These are phyloP conservation scores for Penicillium waksmanii DNA, from an alignment of 495 filamentous ascomycete genomes.

Conservation along the genomic window DNA sequence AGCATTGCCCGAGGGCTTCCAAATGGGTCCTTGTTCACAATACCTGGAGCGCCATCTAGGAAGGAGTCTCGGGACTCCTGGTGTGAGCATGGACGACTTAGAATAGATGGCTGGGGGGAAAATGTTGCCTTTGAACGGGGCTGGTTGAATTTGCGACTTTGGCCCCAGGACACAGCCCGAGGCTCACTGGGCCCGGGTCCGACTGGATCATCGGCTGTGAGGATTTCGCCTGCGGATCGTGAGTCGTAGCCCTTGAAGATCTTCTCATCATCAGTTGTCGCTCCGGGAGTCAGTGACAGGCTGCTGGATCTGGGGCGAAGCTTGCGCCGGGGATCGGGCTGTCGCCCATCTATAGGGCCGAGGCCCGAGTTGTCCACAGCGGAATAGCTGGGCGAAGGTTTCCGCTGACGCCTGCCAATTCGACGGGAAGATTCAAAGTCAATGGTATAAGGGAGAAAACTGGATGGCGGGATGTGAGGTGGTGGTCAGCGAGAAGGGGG, in stretches of 20 bases:
- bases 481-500: constrained; percentile 10
- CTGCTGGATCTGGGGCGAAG: constrained; percentile 30
- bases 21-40: constrained; percentile 11
- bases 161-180: constrained; percentile 68
- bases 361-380: constrained; percentile 45
- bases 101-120: constrained; percentile 67
- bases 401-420: constrained; percentile 25
- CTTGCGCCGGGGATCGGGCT: constrained; percentile 26
- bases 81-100: constrained; percentile 56
- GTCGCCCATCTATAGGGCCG: constrained; percentile 36
- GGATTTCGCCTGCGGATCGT: constrained; percentile 33
- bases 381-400: constrained; percentile 31
- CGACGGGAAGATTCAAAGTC: constrained; percentile 34
- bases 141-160: constrained; percentile 64
- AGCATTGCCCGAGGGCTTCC: constrained; percentile 57
- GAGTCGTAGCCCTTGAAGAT: constrained; percentile 59
- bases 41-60: constrained; percentile 13
- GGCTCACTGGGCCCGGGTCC: constrained; percentile 60
- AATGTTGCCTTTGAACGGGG: constrained; percentile 70
- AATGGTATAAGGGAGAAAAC: constrained; percentile 47
- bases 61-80: constrained; percentile 19
- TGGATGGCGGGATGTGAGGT: constrained; percentile 8
- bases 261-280: constrained; percentile 58
- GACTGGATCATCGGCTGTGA: constrained; percentile 32
- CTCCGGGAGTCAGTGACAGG: constrained; percentile 60